These are phyloP conservation scores for Colletotrichum viniferum DNA, from an alignment of 2,329 filamentous ascomycete genomes.

Conservation along the genomic window DNA sequence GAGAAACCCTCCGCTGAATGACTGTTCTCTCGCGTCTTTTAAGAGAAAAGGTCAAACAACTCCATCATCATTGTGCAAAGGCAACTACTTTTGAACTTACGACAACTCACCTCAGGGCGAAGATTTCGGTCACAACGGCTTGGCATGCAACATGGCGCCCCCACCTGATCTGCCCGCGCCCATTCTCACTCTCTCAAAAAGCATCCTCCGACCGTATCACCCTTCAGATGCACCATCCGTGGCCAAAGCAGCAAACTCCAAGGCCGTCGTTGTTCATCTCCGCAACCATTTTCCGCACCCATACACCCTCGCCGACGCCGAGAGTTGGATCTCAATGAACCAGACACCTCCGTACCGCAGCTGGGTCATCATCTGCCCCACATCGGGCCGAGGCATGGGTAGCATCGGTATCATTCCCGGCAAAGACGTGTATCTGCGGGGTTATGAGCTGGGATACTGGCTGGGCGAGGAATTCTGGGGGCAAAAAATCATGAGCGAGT, in stretches of 20 bases:
- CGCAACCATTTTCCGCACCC: slow-evolving; percentile 50
- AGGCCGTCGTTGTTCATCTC: slow-evolving; percentile 41
- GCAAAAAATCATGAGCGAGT: slow-evolving; percentile 46
- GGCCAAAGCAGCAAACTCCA: slow-evolving; percentile 40
- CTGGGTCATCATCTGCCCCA: slow-evolving; percentile 6
- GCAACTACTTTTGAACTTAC: accelerated
- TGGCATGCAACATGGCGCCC: not conserved
- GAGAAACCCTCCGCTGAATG: not conserved
- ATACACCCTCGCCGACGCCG: slow-evolving; percentile 45
- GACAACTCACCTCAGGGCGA: not conserved
- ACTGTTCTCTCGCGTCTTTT: not conserved
- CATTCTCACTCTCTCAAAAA: slow-evolving; percentile 2
- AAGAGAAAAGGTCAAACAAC: accelerated
- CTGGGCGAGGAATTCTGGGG: slow-evolving; percentile 47
- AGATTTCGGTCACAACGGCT: not conserved
- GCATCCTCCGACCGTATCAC: slow-evolving; percentile 44
- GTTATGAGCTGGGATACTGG: slow-evolving; percentile 56
- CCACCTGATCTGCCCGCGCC: not conserved
- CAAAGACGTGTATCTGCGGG: slow-evolving; percentile 44
- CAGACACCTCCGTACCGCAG: not conserved
- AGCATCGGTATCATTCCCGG: slow-evolving; percentile 42
- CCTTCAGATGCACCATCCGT: slow-evolving; percentile 41
- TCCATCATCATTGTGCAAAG: accelerated
- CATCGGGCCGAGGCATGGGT: slow-evolving; percentile 33
- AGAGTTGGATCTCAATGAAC: slow-evolving; percentile 36